Base-by-base conservation (phyloP, 169 alveolate genomes). In the Condylostoma magnum region DNA sequence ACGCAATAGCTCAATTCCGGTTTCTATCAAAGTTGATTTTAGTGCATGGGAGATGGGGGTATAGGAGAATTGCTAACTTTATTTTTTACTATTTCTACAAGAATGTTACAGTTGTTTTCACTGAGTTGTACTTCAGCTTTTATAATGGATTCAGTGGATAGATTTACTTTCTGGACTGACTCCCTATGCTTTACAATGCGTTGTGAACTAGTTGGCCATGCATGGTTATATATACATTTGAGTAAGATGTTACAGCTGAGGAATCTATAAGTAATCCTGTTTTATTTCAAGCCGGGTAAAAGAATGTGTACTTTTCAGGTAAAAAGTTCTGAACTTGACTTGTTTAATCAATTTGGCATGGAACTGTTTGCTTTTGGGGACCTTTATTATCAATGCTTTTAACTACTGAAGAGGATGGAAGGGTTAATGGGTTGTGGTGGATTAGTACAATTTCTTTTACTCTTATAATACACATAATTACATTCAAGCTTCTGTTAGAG, bases 181-280 rank as follows among this genome's bases (percentile, higher is more conserved):
- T 81, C 12, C 88, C 91, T 3, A 80, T 84, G 51, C 77, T 87
- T 41, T 87, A 83, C 47, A 87, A 87, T 68, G 90, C 90, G 4
- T 56, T 87, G 28, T 87, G 77, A 48, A 87, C 94, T 18, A 77
- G 88, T 18, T 87, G 94, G 94, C 90, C 89, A 3, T 87, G 94
- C 30, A 51, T 87, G 41, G 77, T 83, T 46, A 82, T 87, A 37
- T 79, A 83, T 38, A 84, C 84, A 34, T 83, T 80, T 76, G 94
- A 87, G 56, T 69, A 82, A 68, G 94, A 87, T 76, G 74, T 60
- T 33, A 67, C 76, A 46, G 78, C 65, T 30, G 53, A 65, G 36
- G 46, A 53, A 5, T 73, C 87, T 18, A 55, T 76, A 54, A 56
- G 57, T 52, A 44, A 58, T 33, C 93, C 93, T 4, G 58, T 73